Evolutionary conservation across 257 asterid genomes (phyloP), one percentile per base, ranked within the genome.

Genomic region (Buddleja alternifolia): DNA sequence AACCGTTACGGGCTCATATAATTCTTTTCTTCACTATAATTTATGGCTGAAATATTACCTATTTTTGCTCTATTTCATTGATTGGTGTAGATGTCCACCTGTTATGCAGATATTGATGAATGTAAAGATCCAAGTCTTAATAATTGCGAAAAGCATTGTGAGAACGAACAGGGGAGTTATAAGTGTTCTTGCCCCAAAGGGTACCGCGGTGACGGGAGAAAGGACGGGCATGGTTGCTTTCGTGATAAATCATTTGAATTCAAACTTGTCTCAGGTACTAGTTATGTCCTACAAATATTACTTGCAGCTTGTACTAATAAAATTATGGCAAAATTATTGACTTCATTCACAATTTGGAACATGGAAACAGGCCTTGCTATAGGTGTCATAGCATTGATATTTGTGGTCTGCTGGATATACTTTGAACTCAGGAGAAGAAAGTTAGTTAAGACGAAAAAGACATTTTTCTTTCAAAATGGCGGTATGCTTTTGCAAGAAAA

Each of bases 31-130:
- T n/a, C n/a, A n/a, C n/a, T n/a, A n/a, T n/a, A n/a, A n/a, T n/a
- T n/a, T n/a, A n/a, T 5, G 5, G 34, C 34, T 29, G 34, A 29
- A 29, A 29, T 29, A 1, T 5, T 29, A 5, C 34, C 3, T 29
- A 29, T 29, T 29, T 5, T 29, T 29, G 34, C 34, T 29, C 5
- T 5, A 5, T 29, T 29, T 29, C 34, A 1, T 29, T 29, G 2
- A 5, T 29, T 29, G 34, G 5, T 29, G 5, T 5, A 29, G 5
- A 29, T 1, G n/a, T 1, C 34, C 34, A 29, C 34, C 34, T 21
- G 16, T 16, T 24, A 8, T 46, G 44, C 78, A 83, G 77, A 80
- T 60, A 67, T 78, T 2, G 7, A 80, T 52, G 84, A 81, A 69
- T 83, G 82, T 45, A 0, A 19, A 8, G 52, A 66, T 25, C 15